These are phyloP conservation scores for Acacia concinna DNA, from an alignment of 331 rosid genomes.

Conservation along the genomic window DNA sequence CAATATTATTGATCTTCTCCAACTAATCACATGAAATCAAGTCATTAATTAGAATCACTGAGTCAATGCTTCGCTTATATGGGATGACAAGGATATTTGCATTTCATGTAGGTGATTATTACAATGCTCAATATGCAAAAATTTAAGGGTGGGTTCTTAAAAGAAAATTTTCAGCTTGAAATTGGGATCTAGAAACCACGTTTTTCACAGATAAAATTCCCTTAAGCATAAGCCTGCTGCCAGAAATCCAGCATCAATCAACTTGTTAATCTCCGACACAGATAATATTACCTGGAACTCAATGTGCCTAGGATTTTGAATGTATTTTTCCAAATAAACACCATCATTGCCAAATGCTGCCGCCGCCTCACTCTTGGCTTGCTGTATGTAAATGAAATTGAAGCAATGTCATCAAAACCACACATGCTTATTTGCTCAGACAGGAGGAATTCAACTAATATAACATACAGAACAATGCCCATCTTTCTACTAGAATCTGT, in stretches of 20 bases:
- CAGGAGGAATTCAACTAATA: constrained; percentile 21
- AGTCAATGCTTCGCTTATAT: constrained; percentile 2
- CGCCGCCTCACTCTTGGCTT: constrained; percentile 99
- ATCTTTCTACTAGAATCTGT: constrained; percentile 25
- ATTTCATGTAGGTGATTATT: constrained; percentile 20
- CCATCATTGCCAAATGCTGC: constrained; percentile 99
- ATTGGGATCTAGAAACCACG: constrained; percentile 11
- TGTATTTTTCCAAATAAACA: constrained; percentile 93
- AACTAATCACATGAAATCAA: constrained; percentile 9
- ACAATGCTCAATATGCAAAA: constrained; percentile 19
- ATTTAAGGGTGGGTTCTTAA: neutral
- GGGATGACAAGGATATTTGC: neutral
- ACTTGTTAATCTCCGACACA: constrained; percentile 14
- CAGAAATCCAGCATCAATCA: neutral
- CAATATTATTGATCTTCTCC: constrained; percentile 6
- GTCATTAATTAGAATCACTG: neutral
- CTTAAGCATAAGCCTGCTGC: neutral
- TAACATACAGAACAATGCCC: constrained; percentile 21
- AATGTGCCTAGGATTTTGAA: constrained; percentile 96
- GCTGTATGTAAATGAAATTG: constrained; percentile 58
- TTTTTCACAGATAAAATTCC: constrained; percentile 11
- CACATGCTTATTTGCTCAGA: constrained; percentile 23
- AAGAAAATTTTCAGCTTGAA: neutral
- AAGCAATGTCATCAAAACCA: constrained; percentile 28
- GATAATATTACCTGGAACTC: constrained; percentile 85